phyloP scores from a whole-genome alignment of 2,329 filamentous ascomycete genomes.

The Metarhizium anisopliae region DNA sequence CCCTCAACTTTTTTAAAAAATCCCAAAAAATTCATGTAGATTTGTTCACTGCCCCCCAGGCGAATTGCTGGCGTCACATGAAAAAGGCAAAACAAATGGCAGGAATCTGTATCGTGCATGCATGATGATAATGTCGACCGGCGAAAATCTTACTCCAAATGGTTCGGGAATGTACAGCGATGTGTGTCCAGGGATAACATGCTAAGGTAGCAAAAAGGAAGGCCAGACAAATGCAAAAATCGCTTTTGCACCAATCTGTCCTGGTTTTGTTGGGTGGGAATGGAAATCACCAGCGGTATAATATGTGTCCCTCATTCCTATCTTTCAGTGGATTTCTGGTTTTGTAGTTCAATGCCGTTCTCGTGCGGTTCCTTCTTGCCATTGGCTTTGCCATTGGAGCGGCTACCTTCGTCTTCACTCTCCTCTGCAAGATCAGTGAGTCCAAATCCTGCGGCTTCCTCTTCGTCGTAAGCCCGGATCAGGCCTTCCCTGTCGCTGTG shows the following conservation, averaged over 20 bases:
- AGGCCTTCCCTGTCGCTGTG: constrained; percentile 69
- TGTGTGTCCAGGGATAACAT: not conserved
- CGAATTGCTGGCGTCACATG: not conserved
- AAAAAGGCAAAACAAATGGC: not conserved
- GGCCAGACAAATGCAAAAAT: not conserved
- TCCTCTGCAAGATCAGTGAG: constrained; percentile 74
- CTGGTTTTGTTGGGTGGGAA: not conserved
- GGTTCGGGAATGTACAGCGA: constrained; percentile 7
- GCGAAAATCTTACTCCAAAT: constrained; percentile 7
- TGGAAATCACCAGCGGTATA: constrained; percentile 2
- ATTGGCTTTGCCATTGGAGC: constrained; percentile 30
- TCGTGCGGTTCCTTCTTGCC: constrained; percentile 32
- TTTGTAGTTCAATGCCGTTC: constrained; percentile 41
- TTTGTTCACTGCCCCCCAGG: not conserved
- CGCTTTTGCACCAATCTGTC: not conserved
- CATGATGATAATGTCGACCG: constrained; percentile 5
- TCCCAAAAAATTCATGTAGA: constrained; percentile 6
- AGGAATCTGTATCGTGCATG: constrained; percentile 2
- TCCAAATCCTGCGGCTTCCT: constrained; percentile 64
- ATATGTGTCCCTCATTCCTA: constrained; percentile 14
- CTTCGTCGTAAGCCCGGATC: constrained; percentile 83
- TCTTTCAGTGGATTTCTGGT: constrained; percentile 32
- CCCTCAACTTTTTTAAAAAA: constrained; percentile 6
- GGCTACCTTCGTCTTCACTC: constrained; percentile 51
- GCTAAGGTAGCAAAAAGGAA: not conserved